Base-by-base conservation (phyloP, 2,329 filamentous ascomycete genomes). In the Aspergillus ustus region DNA sequence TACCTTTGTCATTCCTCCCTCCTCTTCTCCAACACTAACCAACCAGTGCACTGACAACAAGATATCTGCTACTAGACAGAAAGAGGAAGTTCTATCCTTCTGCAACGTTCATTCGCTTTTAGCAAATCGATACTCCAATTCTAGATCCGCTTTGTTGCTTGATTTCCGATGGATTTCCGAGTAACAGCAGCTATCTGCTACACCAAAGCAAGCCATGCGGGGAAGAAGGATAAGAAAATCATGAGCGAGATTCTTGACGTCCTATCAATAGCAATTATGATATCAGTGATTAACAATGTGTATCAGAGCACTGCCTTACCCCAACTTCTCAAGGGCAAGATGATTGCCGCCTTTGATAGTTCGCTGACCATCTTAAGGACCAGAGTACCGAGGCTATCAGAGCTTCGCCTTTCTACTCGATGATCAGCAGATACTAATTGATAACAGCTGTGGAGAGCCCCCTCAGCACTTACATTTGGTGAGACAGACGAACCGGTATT, bases 41-140 rank as follows among this genome's bases (percentile, higher is more conserved):
- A n/a, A 55, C 34, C 43, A 43, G 28, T 37, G 48, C 25, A 31
- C 28, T 46, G 40, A 52, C 48, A 52, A 9, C 29, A 48, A 13
- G 8, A 6, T 34, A 20, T 44, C 34, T 29, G 19, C 54, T 22
- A n/a, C 52, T 57, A 61, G 48, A 19, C 59, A 31, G 17, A 44
- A 61, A 49, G 37, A 25, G 59, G 50, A 57, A 57, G 22, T 53
- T 29, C 29, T 34, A 13, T 45, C 46, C 45, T 20, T 50, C 19
- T 11, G 13, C 19, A 19, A 7, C 13, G 25, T 17, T 25, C 22
- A 40, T 7, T 28, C 20, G n/a, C n/a, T 28, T 13, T 15, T 46
- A 8, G 37, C 37, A 25, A 29, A 31, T 20, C 15, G 19, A 25
- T 28, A 9, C 29, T 54, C 28, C 31, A 54, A 54, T 7, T 46